Base-by-base conservation (phyloP, 306 rosid genomes). In the Argentina anserina region DNA sequence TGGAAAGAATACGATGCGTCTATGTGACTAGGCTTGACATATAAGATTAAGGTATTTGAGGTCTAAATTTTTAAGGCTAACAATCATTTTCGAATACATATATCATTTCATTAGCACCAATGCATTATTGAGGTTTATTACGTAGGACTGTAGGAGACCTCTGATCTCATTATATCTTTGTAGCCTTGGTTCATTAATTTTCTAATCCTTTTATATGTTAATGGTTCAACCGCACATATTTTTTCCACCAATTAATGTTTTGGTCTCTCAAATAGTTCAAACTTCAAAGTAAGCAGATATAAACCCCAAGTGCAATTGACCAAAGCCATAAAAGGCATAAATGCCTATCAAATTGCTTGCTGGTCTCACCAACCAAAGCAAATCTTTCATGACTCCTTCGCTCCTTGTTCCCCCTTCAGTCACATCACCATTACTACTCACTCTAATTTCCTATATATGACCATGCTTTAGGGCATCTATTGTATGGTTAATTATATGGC, bases 331-430 rank as follows among this genome's bases (percentile, higher is more conserved):
- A 55, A 52, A 39, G 6, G 28, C 71, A 50, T 65, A 9, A 5
- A 52, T 20, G 46, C 58, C 45, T 61, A n/a, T 68, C 72, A 68
- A 39, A 62, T 10, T 25, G 37, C 43, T 33, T 42, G 65, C 20
- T 69, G 55, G 31, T 74, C 76, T 49, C 76, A 80, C 76, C 81
- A 76, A 72, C 71, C 71, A 71, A 14, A 36, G n/a, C 47, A 28
- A 21, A 34, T 56, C 10, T 33, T 53, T 9, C 13, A 70, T 64
- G 29, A 52, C 36, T 33, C 36, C 36, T 33, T 2, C 5, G 36
- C 69, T 80, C 64, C 50, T 36, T 70, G 69, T 65, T 74, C 9
- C 69, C 34, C 3, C 12, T 33, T 2, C 42, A 50, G 64, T 56
- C 78, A 31, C 36, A 55, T 75, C 26, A 52, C 26, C 47, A 31